Evolutionary conservation across 805 yeast genomes (phyloP), one percentile per base, ranked within the genome.

Genomic region (Debaryomyces maramus): DNA sequence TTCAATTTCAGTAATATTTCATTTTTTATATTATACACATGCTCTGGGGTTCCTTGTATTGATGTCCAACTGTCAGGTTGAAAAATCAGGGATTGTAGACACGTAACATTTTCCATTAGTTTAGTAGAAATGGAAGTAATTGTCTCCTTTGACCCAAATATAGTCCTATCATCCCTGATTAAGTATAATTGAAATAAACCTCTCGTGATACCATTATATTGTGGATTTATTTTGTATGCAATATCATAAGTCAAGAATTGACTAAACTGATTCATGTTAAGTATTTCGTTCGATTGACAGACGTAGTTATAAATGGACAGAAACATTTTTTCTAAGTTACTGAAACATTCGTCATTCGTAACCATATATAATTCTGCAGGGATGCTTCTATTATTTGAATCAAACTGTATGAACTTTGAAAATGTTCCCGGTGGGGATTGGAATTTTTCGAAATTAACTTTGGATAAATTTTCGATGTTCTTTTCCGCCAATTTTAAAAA

Each of bases 141-240:
- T 11, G 58, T 53, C 38, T 63, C 69, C 19, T 43, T 44, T 1
- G 50, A 30, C 0, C 89, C 90, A 17, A 81, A 49, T 2, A 85
- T 64, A 1, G 80, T 64, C 38, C 72, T 73, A 55, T 83, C 81
- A 51, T 83, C 86, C 44, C 88, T 65, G 6, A 84, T 65, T 17
- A 83, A 61, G 50, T 75, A 80, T 16, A 83, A 61, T 39, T 83
- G 87, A 49, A 81, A 73, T 8, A 81, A 50, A 1, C 85, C 85
- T 43, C 90, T 70, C 1, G 83, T 72, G n/a, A 85, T 56, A 5
- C 73, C 75, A 46, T 70, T 73, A 31, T 60, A 55, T 4, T 46
- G 41, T 2, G 41, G 23, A 6, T 49, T 45, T 27, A 62, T 54
- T 13, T 52, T 45, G 27, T 45, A 42, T 9, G 58, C 55, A 16